A percentile compares a stretch with the other conserved stretches of the same genome.
phyloP scores from a whole-genome alignment of 768 basidiomycete genomes.

The Clathrus columnatus region DNA sequence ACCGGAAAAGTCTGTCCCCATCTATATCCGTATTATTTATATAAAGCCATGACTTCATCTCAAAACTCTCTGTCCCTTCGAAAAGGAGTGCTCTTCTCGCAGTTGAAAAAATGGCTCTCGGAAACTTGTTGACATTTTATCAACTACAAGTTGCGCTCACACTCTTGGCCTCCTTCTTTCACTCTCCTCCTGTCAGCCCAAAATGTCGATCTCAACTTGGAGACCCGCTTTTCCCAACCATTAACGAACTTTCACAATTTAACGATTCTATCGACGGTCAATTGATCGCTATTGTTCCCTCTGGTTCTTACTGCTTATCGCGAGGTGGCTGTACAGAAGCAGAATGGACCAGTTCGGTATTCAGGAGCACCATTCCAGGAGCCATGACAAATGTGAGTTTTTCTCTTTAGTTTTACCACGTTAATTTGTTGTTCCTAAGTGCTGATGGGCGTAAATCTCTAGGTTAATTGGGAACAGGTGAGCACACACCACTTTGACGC shows the following conservation, averaged over 20 bases:
- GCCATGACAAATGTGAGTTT: neutral
- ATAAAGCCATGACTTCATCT: neutral
- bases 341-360: neutral
- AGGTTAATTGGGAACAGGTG: neutral
- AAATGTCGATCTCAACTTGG: constrained; percentile 4
- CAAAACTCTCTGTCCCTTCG: neutral
- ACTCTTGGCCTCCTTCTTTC: neutral
- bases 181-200: neutral
- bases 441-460: neutral
- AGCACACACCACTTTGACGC: neutral
- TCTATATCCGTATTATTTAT: too few relatives aligned
- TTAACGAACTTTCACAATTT: neutral
- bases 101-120: neutral
- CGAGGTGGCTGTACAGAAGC: constrained; percentile 3
- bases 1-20: neutral
- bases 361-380: constrained; percentile 1
- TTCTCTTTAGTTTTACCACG: too few relatives aligned
- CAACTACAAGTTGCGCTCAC: neutral
- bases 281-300: neutral
- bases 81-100: neutral
- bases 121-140: neutral
- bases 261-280: constrained; percentile 5
- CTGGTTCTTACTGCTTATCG: neutral
- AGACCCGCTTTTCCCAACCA: neutral
- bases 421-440: neutral